Evolutionary conservation across 495 filamentous ascomycete genomes (phyloP), one percentile per base, ranked within the genome.

Genomic region (Choiromyces venosus): DNA sequence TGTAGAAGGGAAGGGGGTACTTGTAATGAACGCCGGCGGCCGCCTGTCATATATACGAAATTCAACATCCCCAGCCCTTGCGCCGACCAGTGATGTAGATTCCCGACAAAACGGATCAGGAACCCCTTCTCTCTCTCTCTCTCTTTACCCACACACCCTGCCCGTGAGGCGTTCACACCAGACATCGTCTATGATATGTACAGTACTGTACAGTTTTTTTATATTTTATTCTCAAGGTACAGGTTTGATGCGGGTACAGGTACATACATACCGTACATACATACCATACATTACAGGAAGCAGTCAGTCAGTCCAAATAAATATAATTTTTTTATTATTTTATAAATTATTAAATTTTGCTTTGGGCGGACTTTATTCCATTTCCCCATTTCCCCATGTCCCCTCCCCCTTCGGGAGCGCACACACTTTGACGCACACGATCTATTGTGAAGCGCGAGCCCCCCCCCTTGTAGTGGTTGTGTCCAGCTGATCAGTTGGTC

Each of bases 81-180:
- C 74, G 25, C 52, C 25, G 52, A 61, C 74, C 74, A n/a, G 38
- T 65, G 72, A 76, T 77, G 75, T 70, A 77, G 75, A 77, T 77
- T 77, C 75, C 75, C 75, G 75, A 77, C 75, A 72, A 76, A 73
- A 77, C 75, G 75, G 75, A 69, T 77, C 74, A 77, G 75, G 75
- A 77, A 77, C 75, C 67, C 74, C 18, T 46, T 75, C 66, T 33
- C 14, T 38, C 36, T 73, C 74, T 71, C 74, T 76, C 71, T 65
- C 73, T 73, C 70, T 16, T 18, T 14, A 16, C 25, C 25, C 44
- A n/a, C 52, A 61, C 46, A 56, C 52, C 52, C 16, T 61, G 52
- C 52, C 3, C 7, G 52, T 29, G 52, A 70, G 38, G 40, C 65
- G 68, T 69, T 61, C 73, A 76, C 69, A 65, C 65, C 68, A 68